Evolutionary conservation across 2,329 filamentous ascomycete genomes (phyloP), one percentile per base, ranked within the genome.

Genomic region (Diaporthe ilicicola): DNA sequence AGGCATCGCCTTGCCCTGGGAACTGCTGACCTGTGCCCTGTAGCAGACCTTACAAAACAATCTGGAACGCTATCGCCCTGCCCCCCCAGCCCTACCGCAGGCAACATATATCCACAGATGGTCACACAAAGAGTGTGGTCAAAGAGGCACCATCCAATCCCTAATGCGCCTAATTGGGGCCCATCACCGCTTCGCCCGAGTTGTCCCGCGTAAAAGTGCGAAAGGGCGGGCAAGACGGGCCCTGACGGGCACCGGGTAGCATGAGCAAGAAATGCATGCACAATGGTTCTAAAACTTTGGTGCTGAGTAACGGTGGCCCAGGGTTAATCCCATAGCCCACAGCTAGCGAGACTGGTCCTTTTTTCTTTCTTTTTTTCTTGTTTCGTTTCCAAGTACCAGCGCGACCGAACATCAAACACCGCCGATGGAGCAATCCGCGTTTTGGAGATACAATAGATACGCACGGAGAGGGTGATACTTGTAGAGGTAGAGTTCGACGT

Each of bases 171-270:
- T 1, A 15, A 3, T 5, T 13, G 19, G n/a, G 22, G 46, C 34
- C 54, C 19, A n/a, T 29, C 42, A 56, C 42, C 37, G 55, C 67
- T 27, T 50, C 46, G n/a, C 46, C 37, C 48, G 48, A 53, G 46
- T 64, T 69, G 54, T 62, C 17, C 67, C 67, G 67, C 55, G n/a
- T 22, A 64, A 69, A 69, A 64, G 55, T 62, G 67, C 67, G 67
- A 69, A 29, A 37, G 22, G 39, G 32, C 55, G 54, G 46, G 55
- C 32, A 29, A 29, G n/a, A 29, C 32, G 7, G 42, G 8, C 15
- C 13, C 2, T 24, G 17, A 19, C n/a, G n/a, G n/a, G 50, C 44
- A 29, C 22, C 22, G 48, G 24, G 24, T 53, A 17, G 13, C 29
- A 34, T 55, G 53, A 22, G n/a, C n/a, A 27, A 29, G 32, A 34